Evolutionary conservation across 164 flowering plant species (phyloP).

Genomic region (Chimonanthus praecox): DNA sequence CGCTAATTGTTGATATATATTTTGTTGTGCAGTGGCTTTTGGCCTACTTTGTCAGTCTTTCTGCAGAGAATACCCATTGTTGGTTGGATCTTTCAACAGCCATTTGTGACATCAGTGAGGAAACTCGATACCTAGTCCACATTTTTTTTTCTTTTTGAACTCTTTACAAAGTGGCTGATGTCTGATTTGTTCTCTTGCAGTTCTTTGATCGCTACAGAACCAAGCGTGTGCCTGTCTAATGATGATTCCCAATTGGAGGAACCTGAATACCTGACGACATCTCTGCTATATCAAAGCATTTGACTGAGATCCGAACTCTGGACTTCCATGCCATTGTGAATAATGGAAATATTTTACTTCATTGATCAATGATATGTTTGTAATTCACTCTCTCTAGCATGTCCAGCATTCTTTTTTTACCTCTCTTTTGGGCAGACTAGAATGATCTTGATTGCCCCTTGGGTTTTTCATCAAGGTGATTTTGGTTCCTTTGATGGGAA

Average conservation of each 20-base stretch:
- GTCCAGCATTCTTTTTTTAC: background rate
- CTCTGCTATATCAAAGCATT: background rate
- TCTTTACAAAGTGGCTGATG: background rate
- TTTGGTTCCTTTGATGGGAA: background rate
- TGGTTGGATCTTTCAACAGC: slow-evolving; percentile 97
- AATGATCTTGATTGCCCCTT: background rate
- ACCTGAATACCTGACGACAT: background rate
- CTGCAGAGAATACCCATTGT: slow-evolving; percentile 85
- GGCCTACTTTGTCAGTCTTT: slow-evolving; percentile 94
- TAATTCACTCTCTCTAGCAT: background rate
- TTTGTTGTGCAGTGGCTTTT: slow-evolving; percentile 71
- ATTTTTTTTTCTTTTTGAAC: background rate
- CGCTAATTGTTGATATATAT: slow-evolving; percentile 11
- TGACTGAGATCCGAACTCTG: background rate
- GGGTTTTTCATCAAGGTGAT: too few species aligned
- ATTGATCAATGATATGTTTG: background rate
- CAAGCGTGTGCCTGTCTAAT: slow-evolving; percentile 31
- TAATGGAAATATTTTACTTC: background rate
- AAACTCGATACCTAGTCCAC: background rate
- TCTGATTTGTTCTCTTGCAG: slow-evolving; percentile 15
- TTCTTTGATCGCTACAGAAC: slow-evolving; percentile 26
- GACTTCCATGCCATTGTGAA: background rate
- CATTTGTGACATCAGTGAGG: slow-evolving; percentile 81
- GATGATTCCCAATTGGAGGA: background rate
- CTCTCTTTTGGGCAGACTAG: background rate